Evolutionary conservation across 208 protist genomes (phyloP), one percentile per base, ranked within the genome.

Genomic region (Wallacemonas sp.): DNA sequence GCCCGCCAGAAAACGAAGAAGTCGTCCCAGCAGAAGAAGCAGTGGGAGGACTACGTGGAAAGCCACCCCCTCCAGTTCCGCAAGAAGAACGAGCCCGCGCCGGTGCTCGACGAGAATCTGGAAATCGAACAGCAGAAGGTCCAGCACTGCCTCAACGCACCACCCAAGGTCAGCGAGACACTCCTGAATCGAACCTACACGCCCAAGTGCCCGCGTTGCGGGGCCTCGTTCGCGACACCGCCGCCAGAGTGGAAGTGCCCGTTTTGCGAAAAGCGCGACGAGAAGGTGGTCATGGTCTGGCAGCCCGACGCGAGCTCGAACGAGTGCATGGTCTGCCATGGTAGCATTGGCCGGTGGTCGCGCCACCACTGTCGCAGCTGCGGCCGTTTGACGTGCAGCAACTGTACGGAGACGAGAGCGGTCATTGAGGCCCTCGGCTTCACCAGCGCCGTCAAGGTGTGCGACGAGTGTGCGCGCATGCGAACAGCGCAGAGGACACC

Each of bases 331-430:
- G 57, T 90, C 31, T 96, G 91, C 70, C 66, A 75, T 8, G 61
- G 46, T 20, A 3, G 63, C 1, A 90, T 96, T 57, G 86, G 83
- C 25, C 79, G 91, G 16, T 96, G 72, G 50, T 91, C 84, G n/a
- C 77, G 91, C 18, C 91, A 96, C 52, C 91, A 96, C 69, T 96
- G 91, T 61, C 82, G 91, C 23, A 86, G 75, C 73, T 96, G 91
- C 45, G 91, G 91, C 20, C 83, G 91, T 0, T 61, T 96, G 22
- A 77, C 82, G 28, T 96, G 91, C 65, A 77, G 72, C 22, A 59
- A 74, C 57, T 96, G 91, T 73, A 86, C 79, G 10, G 65, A 72
- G 2, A 74, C 74, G 39, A 70, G 70, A 16, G 91, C 81, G 1
- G 48, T 85, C 38, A 86, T 96, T 61, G 57, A 75, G 7, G 63